Conservation (phyloP, 2,329 filamentous ascomycete genomes). For the Trichophyton benhamiae region DNA sequence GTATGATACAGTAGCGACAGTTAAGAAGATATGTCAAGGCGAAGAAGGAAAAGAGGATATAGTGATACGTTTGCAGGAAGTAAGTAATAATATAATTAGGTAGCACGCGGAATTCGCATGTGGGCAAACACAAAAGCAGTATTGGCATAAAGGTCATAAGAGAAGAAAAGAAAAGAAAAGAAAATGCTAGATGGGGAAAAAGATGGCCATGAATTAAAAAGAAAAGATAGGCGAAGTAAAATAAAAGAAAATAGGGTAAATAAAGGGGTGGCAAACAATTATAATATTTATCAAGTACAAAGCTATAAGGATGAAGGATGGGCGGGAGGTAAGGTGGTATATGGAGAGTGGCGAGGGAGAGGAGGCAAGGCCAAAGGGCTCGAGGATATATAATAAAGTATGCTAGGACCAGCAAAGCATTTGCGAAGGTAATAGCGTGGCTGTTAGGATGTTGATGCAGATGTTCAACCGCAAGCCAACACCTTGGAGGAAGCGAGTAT, state of each 20-base stretch:
- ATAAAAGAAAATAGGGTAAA: background rate
- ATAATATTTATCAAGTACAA: constrained; percentile 6
- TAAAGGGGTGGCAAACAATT: background rate
- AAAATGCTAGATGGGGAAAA: background rate
- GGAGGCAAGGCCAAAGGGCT: background rate
- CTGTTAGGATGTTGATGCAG: background rate
- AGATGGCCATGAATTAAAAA: background rate
- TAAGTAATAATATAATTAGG: background rate
- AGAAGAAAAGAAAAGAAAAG: background rate
- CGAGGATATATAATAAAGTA: background rate
- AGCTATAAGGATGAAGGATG: background rate
- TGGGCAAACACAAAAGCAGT: background rate
- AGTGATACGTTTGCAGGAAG: background rate
- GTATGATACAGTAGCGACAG: background rate
- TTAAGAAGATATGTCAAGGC: background rate
- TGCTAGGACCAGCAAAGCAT: constrained; percentile 3
- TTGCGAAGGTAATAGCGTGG: constrained; percentile 4
- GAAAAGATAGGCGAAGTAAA: background rate
- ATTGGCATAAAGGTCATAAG: constrained; percentile 1
- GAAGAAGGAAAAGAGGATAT: background rate
- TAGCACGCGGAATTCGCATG: background rate
- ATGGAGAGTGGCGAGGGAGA: background rate
- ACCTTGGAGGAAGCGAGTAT: background rate
- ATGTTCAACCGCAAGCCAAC: constrained; percentile 5
- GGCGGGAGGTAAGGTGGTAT: background rate